These are phyloP conservation scores for Penicillium thymicola DNA, from an alignment of 2,329 filamentous ascomycete species.

Conservation along the genomic window DNA sequence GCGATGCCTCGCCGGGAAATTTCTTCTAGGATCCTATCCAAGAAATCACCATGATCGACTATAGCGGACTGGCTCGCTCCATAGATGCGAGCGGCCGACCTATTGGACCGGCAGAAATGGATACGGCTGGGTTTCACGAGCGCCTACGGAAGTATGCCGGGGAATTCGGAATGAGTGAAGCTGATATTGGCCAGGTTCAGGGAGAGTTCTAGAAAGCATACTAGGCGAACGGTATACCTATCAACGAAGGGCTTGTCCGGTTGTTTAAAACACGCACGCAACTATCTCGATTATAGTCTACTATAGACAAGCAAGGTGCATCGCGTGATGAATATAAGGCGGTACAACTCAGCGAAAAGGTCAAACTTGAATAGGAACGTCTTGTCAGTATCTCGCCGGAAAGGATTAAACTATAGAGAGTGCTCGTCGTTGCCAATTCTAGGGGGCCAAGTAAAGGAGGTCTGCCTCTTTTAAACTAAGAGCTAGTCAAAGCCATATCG, in stretches of 20 bases:
- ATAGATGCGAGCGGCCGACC: neutral
- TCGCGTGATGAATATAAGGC: neutral
- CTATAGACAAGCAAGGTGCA: neutral
- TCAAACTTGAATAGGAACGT: conserved; percentile 1
- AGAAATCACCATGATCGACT: conserved; percentile 4
- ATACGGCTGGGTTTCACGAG: conserved; percentile 2
- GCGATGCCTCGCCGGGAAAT: neutral
- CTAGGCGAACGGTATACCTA: neutral
- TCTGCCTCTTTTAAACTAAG: neutral
- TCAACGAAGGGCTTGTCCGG: neutral
- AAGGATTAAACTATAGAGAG: neutral
- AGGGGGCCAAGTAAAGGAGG: conserved; percentile 2
- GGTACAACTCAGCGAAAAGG: neutral
- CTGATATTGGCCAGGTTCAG: neutral
- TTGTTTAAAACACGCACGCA: conserved; percentile 1
- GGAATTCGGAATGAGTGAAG: conserved; percentile 2
- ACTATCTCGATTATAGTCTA: conserved; percentile 1
- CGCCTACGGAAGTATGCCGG: neutral
- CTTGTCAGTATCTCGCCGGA: neutral
- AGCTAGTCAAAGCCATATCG: conserved; percentile 3
- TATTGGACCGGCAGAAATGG: conserved; percentile 1
- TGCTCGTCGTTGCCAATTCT: neutral
- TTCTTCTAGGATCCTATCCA: neutral
- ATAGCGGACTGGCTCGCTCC: neutral
- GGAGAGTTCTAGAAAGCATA: neutral